Base-by-base conservation (phyloP, 169 alveolate species). In the Plasmodium falciparum region DNA sequence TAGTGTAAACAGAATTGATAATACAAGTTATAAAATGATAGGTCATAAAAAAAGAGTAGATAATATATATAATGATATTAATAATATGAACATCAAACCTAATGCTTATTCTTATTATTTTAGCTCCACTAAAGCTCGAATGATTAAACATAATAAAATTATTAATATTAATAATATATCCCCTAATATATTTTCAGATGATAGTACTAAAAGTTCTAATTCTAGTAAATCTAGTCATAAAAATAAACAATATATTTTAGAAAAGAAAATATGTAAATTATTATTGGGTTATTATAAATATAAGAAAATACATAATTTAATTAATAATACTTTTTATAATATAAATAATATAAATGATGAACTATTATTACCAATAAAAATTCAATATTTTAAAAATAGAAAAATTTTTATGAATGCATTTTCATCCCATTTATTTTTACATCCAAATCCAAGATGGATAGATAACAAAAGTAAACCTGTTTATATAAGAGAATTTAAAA, bases 391-490 rank as follows among this genome's bases (percentile, higher is more conserved):
- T 49, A 78, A 66, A 59, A 66, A 88, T 13, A 92, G 76, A 5
- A 75, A 93, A 47, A 86, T 93, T 56, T 90, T 86, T 54, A 74
- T 90, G 67, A 88, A 88, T 33, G 67, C 93, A n/a, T 74, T 75
- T 24, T 74, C 88, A 22, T 90, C 95, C 66, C 94, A 92, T 62
- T 85, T 78, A 15, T 67, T 95, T 70, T 96, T 93, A 50, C 74
- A 73, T 33, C 97, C 97, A 7, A 88, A 88, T 59, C 97, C 97
- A 4, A 89, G 94, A 62, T 94, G 97, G 97, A 88, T 94, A 66
- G 88, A 83, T 33, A 75, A 62, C 58, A 62, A 61, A 95, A 95
- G 80, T 93, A 95, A 74, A 58, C 98, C 97, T 4, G 93, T 95
- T 65, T 96, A 95, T 69, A 89, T 96, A 52, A 88, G 93, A 93